Conservation (phyloP, 306 rosid species). For the Pyrus communis region DNA sequence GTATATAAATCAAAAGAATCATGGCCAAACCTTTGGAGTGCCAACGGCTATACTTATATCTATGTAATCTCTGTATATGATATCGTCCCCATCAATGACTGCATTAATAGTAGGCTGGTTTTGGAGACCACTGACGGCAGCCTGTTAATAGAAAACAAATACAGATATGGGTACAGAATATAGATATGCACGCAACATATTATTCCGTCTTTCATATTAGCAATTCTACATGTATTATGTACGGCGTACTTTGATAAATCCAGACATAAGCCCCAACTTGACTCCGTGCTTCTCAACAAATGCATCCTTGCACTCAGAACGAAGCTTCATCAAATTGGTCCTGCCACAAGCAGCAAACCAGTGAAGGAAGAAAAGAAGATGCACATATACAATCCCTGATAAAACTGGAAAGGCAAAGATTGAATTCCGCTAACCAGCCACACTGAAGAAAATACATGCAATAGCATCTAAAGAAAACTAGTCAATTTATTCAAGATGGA, state of each 20-base stretch:
- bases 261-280: constrained; percentile 83
- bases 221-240: neutral
- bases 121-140: constrained; percentile 78
- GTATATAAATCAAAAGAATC: neutral
- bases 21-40: constrained; percentile 51
- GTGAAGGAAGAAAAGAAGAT: constrained; percentile 14
- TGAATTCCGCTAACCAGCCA: neutral
- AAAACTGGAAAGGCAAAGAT: neutral
- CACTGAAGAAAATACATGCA: neutral
- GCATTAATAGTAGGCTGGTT: constrained; percentile 76
- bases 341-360: constrained; percentile 38
- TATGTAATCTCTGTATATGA: constrained; percentile 67
- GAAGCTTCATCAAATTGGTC: constrained; percentile 88
- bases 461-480: neutral
- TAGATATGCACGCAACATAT: neutral
- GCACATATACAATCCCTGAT: neutral
- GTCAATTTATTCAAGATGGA: constrained; percentile 2
- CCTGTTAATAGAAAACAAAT: constrained; percentile 33
- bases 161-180: constrained; percentile 3
- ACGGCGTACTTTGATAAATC: constrained; percentile 59
- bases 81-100: constrained; percentile 84
- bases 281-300: constrained; percentile 83
- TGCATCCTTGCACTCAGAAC: constrained; percentile 82
- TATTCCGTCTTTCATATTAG: constrained; percentile 4
- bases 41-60: constrained; percentile 88